These are phyloP conservation scores for Didymella sp. DNA, from an alignment of 2,329 filamentous ascomycete species.

Conservation along the genomic window DNA sequence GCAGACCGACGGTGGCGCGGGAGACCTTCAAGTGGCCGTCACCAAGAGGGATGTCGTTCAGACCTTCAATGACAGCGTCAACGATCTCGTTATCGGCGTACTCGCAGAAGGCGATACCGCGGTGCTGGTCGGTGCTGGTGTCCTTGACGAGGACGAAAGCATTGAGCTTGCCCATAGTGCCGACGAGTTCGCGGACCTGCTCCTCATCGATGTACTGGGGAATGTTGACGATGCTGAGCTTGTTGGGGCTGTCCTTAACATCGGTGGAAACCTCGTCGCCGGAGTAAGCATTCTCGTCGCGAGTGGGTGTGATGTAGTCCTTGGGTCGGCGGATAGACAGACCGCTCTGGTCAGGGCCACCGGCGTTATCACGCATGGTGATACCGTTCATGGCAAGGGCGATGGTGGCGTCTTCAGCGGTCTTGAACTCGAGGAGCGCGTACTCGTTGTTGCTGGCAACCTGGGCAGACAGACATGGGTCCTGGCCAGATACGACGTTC, in stretches of 20 bases:
- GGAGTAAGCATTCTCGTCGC: constrained; percentile 69
- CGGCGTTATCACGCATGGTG: constrained; percentile 74
- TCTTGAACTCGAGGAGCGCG: constrained; percentile 90
- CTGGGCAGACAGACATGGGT: constrained; percentile 85
- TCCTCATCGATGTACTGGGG: constrained; percentile 88
- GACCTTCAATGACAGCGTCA: constrained; percentile 83
- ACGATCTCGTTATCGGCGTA: constrained; percentile 81
- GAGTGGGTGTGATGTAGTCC: constrained; percentile 91
- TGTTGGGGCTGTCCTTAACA: constrained; percentile 92
- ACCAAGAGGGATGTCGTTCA: constrained; percentile 93
- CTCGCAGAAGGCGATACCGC: constrained; percentile 96
- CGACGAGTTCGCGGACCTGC: constrained; percentile 87
- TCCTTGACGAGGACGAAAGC: constrained; percentile 92
- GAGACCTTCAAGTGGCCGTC: constrained; percentile 84
- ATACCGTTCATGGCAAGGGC: constrained; percentile 90
- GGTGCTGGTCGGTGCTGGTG: constrained; percentile 80
- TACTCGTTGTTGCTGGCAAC: constrained; percentile 80
- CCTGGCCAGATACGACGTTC: constrained; percentile 82
- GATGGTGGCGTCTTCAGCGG: constrained; percentile 84
- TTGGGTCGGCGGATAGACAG: constrained; percentile 86
- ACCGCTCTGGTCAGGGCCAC: constrained; percentile 58
- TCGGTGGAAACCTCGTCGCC: constrained; percentile 78
- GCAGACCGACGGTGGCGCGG: constrained; percentile 89
- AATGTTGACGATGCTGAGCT: constrained; percentile 91
- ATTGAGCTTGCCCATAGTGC: constrained; percentile 91